phyloP scores from a whole-genome alignment of 2,329 filamentous ascomycete genomes.

The Chrysoporthe cubensis region DNA sequence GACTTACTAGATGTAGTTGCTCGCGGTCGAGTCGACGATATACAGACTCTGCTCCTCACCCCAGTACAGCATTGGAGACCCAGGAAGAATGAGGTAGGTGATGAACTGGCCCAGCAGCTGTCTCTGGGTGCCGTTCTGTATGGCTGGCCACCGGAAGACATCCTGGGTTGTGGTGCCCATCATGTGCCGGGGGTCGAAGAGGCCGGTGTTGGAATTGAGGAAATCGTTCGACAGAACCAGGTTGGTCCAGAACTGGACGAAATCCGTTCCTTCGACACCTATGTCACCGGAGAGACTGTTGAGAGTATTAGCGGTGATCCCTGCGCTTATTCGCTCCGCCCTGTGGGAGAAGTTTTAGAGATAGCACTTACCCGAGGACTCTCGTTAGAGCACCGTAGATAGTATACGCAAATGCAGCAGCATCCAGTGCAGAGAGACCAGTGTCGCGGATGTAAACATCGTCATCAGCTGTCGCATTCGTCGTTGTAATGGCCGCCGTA shows the following conservation, averaged over 20 bases:
- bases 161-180: conserved; percentile 68
- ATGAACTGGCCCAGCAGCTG: conserved; percentile 62
- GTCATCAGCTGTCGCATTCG: conserved; percentile 43
- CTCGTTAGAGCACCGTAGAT: conserved; percentile 63
- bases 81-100: conserved; percentile 61
- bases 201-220: conserved; percentile 58
- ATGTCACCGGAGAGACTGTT: conserved; percentile 31
- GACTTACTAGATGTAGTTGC: conserved; percentile 55
- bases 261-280: conserved; percentile 43
- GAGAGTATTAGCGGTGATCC: conserved; percentile 29
- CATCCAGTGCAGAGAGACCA: conserved; percentile 59
- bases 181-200: conserved; percentile 66
- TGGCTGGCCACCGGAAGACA: conserved; percentile 65
- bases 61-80: conserved; percentile 63
- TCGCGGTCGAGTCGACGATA: conserved; percentile 62
- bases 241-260: conserved; percentile 53
- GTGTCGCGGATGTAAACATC: conserved; percentile 55
- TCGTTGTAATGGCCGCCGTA: conserved; percentile 52
- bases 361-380: conserved; percentile 60
- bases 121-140: conserved; percentile 59
- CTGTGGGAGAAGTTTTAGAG: conserved; percentile 41
- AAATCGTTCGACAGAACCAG: conserved; percentile 61
- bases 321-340: too few species aligned
- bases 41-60: conserved; percentile 69
- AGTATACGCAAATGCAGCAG: conserved; percentile 65